Base-by-base conservation (phyloP, 2,329 filamentous ascomycete genomes). In the Acrocalymma vagum region DNA sequence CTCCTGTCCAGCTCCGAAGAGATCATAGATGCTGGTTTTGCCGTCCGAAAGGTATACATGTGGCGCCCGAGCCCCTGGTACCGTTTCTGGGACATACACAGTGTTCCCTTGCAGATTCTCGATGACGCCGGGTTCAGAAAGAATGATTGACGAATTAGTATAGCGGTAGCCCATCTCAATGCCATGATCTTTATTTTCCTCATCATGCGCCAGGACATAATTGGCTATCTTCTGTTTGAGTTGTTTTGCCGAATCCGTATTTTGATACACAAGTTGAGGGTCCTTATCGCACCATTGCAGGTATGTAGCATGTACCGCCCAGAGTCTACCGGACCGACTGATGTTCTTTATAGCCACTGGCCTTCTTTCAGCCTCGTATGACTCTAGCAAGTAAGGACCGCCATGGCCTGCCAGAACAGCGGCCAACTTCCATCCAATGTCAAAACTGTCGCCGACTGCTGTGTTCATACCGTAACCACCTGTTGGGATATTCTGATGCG, bases 401-500 rank as follows among this genome's bases (percentile, higher is more conserved):
- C 55, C 67, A 18, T 60, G 51, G 13, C 57, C 59, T 11, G 55
- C 42, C 3, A 67, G 13, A 2, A 64, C 45, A 2, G 55, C 59
- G 5, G 58, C 60, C 2, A 71, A 45, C 21, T 63, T 64, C 69
- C 69, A 73, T 14, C 58, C 62, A 3, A 73, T 45, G 39, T 69
- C 63, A 25, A 66, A 51, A 3, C 59, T 64, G 38, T 73, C 70
- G 7, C 53, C 59, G 3, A 73, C 48, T 1, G 64, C 69, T 5
- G 49, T 69, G 38, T 73, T 73, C 54, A 71, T 63, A 4, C 71
- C 71, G 30, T 71, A 68, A 0, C 69, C 71, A 4, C 70, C 70
- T 3, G 54, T 55, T 1, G 69, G 65, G n/a, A 61, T 55, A 13
- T 60, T 65, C 16, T 59, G 51, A 41, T 73, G 69, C 6, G 69